phyloP scores from a whole-genome alignment of 306 rosid species.

The Castanea mollissima region DNA sequence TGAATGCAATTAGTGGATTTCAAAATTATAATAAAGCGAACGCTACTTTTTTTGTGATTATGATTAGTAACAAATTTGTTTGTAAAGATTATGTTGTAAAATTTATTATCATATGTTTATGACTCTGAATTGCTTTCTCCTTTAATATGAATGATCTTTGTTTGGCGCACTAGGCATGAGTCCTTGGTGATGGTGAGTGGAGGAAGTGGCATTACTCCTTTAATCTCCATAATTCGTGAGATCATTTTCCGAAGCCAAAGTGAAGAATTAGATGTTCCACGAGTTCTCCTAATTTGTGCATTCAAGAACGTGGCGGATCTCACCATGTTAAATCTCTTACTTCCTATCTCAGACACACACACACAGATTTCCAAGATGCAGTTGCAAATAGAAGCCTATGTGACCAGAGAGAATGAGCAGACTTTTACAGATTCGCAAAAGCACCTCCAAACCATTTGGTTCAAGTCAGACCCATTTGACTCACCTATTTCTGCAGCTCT shows the following conservation, averaged over 20 bases:
- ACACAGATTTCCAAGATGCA: conserved; percentile 12
- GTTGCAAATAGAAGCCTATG: conserved; percentile 44
- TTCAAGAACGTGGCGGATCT: conserved; percentile 47
- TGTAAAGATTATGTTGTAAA: too few species aligned
- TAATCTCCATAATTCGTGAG: conserved; percentile 63
- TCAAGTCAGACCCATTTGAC: conserved; percentile 38
- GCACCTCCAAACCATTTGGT: conserved; percentile 28
- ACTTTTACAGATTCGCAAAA: conserved; percentile 9
- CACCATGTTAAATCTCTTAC: conserved; percentile 40
- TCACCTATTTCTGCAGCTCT: conserved; percentile 27
- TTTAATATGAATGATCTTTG: background rate
- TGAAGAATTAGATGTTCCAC: conserved; percentile 24
- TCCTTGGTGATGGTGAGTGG: conserved; percentile 49
- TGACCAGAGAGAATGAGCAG: conserved; percentile 38
- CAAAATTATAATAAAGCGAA: too few species aligned
- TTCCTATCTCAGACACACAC: conserved; percentile 30
- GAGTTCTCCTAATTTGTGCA: conserved; percentile 40
- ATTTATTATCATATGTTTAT: too few species aligned
- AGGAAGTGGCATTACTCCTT: conserved; percentile 69
- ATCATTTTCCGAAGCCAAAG: conserved; percentile 45
- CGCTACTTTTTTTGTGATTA: too few species aligned
- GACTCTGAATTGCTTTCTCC: background rate
- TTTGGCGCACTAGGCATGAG: conserved; percentile 32
- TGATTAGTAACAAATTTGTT: background rate
- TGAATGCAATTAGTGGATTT: rapidly evolving